Evolutionary conservation across 2,329 filamentous ascomycete species (phyloP), one percentile per base, ranked within the genome.

Genomic region (Fusarium multiceps): DNA sequence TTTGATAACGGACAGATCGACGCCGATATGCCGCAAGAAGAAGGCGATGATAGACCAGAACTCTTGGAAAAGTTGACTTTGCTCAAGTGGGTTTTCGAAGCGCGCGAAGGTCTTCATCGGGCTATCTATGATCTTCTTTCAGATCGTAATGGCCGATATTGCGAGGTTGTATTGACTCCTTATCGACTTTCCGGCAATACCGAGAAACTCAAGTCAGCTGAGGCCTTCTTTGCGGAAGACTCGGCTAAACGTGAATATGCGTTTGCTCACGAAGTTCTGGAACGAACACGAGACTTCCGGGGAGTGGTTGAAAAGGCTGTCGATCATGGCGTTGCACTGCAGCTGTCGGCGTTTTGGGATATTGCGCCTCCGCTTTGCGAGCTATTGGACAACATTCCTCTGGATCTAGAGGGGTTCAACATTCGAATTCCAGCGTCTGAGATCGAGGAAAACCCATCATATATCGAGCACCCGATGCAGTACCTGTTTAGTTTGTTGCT

Each of bases 301-400:
- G 86, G 87, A 48, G 88, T 96, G 9, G 89, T 98, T 30, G 93
- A 97, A 77, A 87, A 90, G 72, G 96, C 96, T 58, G 94, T 97
- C 23, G 89, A 90, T 21, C 90, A 93, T 12, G 96, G 95, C 18
- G 93, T 98, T 13, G 94, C 98, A 78, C 88, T 93, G 58, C 96
- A 98, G 80, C 87, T 98, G 4, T 94, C 92, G 12, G 94, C 95
- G 0, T 99, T 98, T 79, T 99, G 96, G 96, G 96, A 99, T 77
- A 97, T 98, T 74, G 95, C 94, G 3, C 96, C 96, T 4, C 89
- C 90, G 6, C 86, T 99, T 1, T 86, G 91, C 27, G 86, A 90
- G 18, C 84, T 98, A 48, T 86, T 97, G 13, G 92, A 97, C 63
- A 92, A 92, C 74, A 90, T 98, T 23, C 94, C 94, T 0, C 78